A percentile compares a stretch with the other conserved stretches of the same genome.
phyloP scores from a whole-genome alignment of 768 basidiomycete species.

The Leccinum disarticulatum region DNA sequence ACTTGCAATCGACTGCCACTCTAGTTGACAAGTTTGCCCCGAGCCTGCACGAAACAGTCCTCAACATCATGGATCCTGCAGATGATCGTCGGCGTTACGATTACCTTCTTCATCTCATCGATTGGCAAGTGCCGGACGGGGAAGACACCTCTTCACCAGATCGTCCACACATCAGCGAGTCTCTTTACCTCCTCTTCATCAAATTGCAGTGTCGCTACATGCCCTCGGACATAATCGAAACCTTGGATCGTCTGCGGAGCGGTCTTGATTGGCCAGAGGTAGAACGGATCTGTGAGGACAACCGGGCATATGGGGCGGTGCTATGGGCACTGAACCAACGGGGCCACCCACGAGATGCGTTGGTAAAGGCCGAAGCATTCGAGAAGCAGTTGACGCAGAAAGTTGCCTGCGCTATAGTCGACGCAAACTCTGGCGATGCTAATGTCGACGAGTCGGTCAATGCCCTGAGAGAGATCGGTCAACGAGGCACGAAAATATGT shows the following conservation, averaged over 20 bases:
- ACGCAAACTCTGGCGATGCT: slow-evolving; percentile 12
- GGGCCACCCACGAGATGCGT: slow-evolving; percentile 62
- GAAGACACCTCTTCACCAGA: slow-evolving; percentile 34
- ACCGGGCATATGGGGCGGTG: slow-evolving; percentile 69
- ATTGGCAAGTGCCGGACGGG: slow-evolving; percentile 44
- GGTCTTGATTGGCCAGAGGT: slow-evolving; percentile 57
- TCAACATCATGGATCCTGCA: slow-evolving; percentile 47
- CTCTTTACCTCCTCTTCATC: slow-evolving; percentile 63
- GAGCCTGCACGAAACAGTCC: slow-evolving; percentile 59
- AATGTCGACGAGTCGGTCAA: slow-evolving; percentile 40
- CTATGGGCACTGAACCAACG: slow-evolving; percentile 75
- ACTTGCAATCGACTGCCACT: slow-evolving; percentile 65
- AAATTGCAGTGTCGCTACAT: slow-evolving; percentile 72
- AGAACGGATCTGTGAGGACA: slow-evolving; percentile 63
- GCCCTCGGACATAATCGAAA: slow-evolving; percentile 59
- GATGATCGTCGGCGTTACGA: slow-evolving; percentile 58
- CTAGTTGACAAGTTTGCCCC: slow-evolving; percentile 73
- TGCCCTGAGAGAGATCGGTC: slow-evolving; percentile 57
- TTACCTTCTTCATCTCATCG: slow-evolving; percentile 77
- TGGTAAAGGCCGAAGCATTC: slow-evolving; percentile 63
- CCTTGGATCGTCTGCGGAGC: slow-evolving; percentile 52
- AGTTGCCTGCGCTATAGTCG: slow-evolving; percentile 41
- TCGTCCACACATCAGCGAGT: slow-evolving; percentile 46
- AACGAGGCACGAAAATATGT: slow-evolving; percentile 67
- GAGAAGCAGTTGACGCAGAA: slow-evolving; percentile 49